A percentile compares a stretch with the other conserved stretches of the same genome.
Evolutionary conservation across 2,329 filamentous ascomycete genomes (phyloP).

Genomic region (Blumeria graminis): DNA sequence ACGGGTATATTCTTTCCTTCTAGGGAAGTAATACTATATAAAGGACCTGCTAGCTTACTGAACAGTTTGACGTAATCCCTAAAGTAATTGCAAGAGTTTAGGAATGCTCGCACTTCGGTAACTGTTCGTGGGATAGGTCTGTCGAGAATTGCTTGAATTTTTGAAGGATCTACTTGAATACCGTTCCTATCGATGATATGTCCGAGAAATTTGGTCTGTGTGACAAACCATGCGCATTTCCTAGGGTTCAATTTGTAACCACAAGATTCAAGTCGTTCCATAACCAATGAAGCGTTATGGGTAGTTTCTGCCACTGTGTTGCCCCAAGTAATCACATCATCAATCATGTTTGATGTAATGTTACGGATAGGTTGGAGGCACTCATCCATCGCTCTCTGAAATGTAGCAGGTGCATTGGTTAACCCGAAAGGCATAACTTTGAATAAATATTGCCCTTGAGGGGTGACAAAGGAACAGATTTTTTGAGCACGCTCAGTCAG

Average conservation of each 20-base stretch:
- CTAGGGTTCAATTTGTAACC: neutral
- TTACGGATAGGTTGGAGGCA: neutral
- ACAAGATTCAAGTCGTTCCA: neutral
- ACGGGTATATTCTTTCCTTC: neutral
- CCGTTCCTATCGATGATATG: neutral
- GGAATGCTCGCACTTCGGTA: neutral
- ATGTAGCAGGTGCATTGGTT: neutral
- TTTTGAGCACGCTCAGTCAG: neutral
- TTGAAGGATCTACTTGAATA: neutral
- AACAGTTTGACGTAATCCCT: neutral
- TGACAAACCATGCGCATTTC: neutral
- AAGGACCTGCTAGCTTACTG: neutral
- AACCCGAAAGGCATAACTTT: neutral
- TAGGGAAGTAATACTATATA: neutral
- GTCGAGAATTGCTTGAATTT: neutral
- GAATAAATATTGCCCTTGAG: neutral
- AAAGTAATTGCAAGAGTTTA: neutral
- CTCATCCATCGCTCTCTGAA: neutral
- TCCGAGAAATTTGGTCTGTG: neutral
- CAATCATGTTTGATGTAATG: constrained; percentile 1
- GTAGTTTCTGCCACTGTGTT: neutral
- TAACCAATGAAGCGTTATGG: neutral
- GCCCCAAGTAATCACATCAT: neutral
- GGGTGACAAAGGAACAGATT: neutral
- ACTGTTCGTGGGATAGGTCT: neutral